Evolutionary conservation across 2,329 filamentous ascomycete species (phyloP).

Genomic region (Colletotrichum viniferum): DNA sequence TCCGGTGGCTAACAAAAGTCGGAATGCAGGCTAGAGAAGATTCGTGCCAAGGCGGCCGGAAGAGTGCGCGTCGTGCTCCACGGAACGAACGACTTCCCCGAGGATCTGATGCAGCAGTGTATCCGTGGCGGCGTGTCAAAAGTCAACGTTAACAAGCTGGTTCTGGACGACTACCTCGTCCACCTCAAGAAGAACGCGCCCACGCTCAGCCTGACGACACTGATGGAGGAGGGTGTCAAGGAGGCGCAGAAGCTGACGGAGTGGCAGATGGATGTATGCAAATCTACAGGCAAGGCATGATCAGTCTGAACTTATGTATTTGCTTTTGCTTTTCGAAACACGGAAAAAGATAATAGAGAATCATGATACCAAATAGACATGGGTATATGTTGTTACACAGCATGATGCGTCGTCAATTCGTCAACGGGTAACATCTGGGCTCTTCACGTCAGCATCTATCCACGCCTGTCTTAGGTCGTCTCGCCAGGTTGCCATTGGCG

Average conservation of each 20-base stretch:
- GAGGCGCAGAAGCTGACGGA: slow-evolving; percentile 45
- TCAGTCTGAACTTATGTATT: background rate
- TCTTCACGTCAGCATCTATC: slow-evolving; percentile 26
- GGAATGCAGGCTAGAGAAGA: background rate
- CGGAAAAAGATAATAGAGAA: background rate
- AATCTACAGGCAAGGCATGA: slow-evolving; percentile 47
- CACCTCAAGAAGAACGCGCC: slow-evolving; percentile 43
- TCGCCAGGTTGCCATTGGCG: slow-evolving; percentile 36
- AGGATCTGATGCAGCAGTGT: slow-evolving; percentile 54
- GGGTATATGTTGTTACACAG: background rate
- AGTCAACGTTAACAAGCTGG: slow-evolving; percentile 61
- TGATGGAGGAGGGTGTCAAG: slow-evolving; percentile 50
- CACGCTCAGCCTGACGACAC: slow-evolving; percentile 35
- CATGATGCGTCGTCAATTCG: background rate
- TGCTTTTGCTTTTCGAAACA: background rate
- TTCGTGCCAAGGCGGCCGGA: background rate
- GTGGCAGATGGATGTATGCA: slow-evolving; percentile 52
- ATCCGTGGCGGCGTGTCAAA: slow-evolving; percentile 58
- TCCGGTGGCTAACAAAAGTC: background rate
- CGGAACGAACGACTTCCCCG: slow-evolving; percentile 59
- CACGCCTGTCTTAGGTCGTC: slow-evolving; percentile 36
- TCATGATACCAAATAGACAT: background rate
- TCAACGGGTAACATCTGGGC: background rate
- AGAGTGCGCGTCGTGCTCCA: slow-evolving; percentile 48
- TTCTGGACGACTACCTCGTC: slow-evolving; percentile 49